A percentile compares a stretch with the other conserved stretches of the same genome.
phyloP scores from a whole-genome alignment of 1,139 yeast genomes.

The Spathaspora sp. region DNA sequence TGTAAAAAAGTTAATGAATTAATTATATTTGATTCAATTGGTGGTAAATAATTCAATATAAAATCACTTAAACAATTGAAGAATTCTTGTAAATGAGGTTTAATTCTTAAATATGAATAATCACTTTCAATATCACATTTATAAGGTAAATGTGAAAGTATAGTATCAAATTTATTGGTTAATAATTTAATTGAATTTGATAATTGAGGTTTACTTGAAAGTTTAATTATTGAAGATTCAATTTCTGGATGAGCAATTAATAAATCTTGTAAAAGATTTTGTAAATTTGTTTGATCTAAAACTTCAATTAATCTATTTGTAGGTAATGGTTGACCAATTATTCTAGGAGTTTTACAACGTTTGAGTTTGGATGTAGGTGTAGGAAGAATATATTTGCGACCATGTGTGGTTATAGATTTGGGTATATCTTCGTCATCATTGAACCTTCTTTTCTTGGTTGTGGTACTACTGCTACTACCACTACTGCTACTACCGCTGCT shows the following conservation, averaged over 20 bases:
- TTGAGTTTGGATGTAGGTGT: conserved; percentile 18
- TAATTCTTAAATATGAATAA: conserved; percentile 84
- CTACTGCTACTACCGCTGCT: too few species aligned
- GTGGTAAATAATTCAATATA: conserved; percentile 76
- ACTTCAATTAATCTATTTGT: conserved; percentile 65
- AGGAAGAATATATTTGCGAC: conserved; percentile 5
- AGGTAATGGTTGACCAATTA: conserved; percentile 55
- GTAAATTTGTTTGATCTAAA: conserved; percentile 56
- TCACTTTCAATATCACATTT: conserved; percentile 74
- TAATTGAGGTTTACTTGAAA: conserved; percentile 62
- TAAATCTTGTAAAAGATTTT: conserved; percentile 50
- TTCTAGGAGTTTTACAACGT: conserved; percentile 40
- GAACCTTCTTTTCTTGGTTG: conserved; percentile 1
- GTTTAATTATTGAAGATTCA: conserved; percentile 45
- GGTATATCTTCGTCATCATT: conserved; percentile 14
- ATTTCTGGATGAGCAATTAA: conserved; percentile 65
- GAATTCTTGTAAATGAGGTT: conserved; percentile 72
- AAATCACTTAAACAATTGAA: conserved; percentile 78
- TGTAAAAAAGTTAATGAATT: conserved; percentile 68
- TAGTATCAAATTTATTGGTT: conserved; percentile 43
- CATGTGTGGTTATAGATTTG: conserved; percentile 5
- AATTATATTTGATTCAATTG: conserved; percentile 58
- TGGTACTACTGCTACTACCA: too few species aligned
- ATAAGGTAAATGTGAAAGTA: conserved; percentile 62
- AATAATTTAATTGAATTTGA: conserved; percentile 52